Conservation (phyloP, 2,329 filamentous ascomycete genomes). For the Paraconiothyrium sp. region DNA sequence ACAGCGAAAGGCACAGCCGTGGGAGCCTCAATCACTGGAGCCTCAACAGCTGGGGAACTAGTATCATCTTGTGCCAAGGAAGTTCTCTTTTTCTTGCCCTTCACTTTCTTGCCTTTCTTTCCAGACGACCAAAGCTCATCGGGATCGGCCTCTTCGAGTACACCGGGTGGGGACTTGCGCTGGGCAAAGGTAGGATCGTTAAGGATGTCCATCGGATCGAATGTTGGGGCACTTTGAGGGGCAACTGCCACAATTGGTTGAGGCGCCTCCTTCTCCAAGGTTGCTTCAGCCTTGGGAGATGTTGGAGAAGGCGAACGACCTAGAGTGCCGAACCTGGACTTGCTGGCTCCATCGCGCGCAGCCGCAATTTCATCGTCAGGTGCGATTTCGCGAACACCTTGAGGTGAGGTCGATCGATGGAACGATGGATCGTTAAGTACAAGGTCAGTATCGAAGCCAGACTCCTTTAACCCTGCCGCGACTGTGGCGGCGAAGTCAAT, state of each 20-base stretch:
- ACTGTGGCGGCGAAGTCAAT: slow-evolving; percentile 60
- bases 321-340: slow-evolving; percentile 41
- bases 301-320: slow-evolving; percentile 43
- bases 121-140: slow-evolving; percentile 47
- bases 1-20: slow-evolving; percentile 42
- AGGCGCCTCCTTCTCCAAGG: slow-evolving; percentile 36
- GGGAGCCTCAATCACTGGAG: slow-evolving; percentile 45
- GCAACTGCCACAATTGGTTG: slow-evolving; percentile 47
- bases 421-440: slow-evolving; percentile 55
- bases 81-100: slow-evolving; percentile 53
- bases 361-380: slow-evolving; percentile 46
- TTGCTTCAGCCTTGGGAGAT: slow-evolving; percentile 34
- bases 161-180: slow-evolving; percentile 42
- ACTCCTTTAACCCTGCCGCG: slow-evolving; percentile 57
- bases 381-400: slow-evolving; percentile 36
- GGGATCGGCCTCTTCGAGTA: slow-evolving; percentile 49
- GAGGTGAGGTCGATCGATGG: slow-evolving; percentile 41
- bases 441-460: slow-evolving; percentile 57
- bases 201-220: slow-evolving; percentile 49
- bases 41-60: slow-evolving; percentile 37
- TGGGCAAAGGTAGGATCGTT: slow-evolving; percentile 49
- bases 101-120: slow-evolving; percentile 59
- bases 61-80: slow-evolving; percentile 40
- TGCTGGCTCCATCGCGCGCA: slow-evolving; percentile 39
- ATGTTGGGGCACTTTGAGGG: slow-evolving; percentile 46